These are phyloP conservation scores for Solanum arcanum DNA, from an alignment of 257 asterid genomes.

Conservation along the genomic window DNA sequence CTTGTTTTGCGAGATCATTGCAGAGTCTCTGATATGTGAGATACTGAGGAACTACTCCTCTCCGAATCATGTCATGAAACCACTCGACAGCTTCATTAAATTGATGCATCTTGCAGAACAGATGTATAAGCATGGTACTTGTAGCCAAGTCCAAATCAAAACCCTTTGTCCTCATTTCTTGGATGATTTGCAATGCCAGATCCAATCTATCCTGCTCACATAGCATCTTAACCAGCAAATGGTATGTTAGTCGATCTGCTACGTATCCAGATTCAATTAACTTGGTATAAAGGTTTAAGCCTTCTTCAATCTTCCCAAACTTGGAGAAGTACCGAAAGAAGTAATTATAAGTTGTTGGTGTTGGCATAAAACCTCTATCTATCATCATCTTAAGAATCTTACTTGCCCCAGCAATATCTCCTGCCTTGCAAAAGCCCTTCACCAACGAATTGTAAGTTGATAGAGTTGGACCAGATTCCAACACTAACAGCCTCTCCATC, in stretches of 20 bases:
- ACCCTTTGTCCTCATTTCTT: slow-evolving; percentile 69
- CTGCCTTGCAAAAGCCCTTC: slow-evolving; percentile 84
- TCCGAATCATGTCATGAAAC: slow-evolving; percentile 67
- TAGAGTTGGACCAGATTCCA: slow-evolving; percentile 67
- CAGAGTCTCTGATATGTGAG: slow-evolving; percentile 55
- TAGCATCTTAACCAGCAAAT: slow-evolving; percentile 64
- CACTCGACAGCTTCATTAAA: slow-evolving; percentile 50
- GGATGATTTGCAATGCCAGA: slow-evolving; percentile 22
- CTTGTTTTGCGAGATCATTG: slow-evolving; percentile 40
- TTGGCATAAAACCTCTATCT: slow-evolving; percentile 40
- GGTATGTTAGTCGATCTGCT: slow-evolving; percentile 62
- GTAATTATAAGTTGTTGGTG: slow-evolving; percentile 56
- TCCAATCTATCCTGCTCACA: slow-evolving; percentile 50
- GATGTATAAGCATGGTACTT: slow-evolving; percentile 69
- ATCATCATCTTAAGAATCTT: slow-evolving; percentile 65
- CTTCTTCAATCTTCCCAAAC: slow-evolving; percentile 45
- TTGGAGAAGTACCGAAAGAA: slow-evolving; percentile 61
- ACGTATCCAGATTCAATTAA: slow-evolving; percentile 50
- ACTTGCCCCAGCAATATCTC: slow-evolving; percentile 61
- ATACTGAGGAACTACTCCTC: slow-evolving; percentile 81
- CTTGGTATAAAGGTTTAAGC: slow-evolving; percentile 57
- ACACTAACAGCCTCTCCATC: slow-evolving; percentile 52
- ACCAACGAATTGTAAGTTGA: slow-evolving; percentile 77
- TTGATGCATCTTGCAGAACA: slow-evolving; percentile 35
- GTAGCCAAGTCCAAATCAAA: slow-evolving; percentile 72